Conservation (phyloP, 805 yeast genomes). For the Myxozyma mucilagina region DNA sequence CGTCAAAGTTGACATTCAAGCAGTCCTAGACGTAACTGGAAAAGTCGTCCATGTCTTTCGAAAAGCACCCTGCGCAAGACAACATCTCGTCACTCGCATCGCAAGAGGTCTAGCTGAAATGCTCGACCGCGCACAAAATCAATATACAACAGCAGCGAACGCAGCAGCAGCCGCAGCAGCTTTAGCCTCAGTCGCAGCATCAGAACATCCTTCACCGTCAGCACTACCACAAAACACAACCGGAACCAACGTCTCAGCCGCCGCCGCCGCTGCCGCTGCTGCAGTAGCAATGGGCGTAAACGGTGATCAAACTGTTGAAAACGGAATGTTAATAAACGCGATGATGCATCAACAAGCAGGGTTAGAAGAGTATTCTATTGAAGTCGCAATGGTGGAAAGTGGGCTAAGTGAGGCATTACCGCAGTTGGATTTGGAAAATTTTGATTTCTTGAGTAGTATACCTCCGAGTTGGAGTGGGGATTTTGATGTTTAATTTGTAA, state of each 20-base stretch:
- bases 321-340: background rate
- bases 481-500: constrained; percentile 5
- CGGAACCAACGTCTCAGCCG: background rate
- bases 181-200: constrained; percentile 6
- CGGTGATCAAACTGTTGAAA: background rate
- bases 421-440: constrained; percentile 17
- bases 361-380: constrained; percentile 7
- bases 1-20: constrained; percentile 13
- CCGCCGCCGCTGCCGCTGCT: too few species aligned
- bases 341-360: background rate
- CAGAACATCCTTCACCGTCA: constrained; percentile 3
- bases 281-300: too few species aligned
- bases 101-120: constrained; percentile 18
- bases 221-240: background rate
- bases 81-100: constrained; percentile 24
- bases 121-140: constrained; percentile 18
- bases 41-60: constrained; percentile 13
- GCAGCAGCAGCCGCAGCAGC: constrained; percentile 14
- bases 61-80: constrained; percentile 21
- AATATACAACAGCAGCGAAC: constrained; percentile 2
- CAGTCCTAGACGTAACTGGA: constrained; percentile 4
- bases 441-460: constrained; percentile 20
- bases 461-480: constrained; percentile 20
- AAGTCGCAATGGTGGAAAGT: constrained; percentile 9
- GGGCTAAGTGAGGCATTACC: constrained; percentile 6